A percentile compares a stretch with the other conserved stretches of the same genome.
Evolutionary conservation across 768 basidiomycete genomes (phyloP).

Genomic region (Candolleomyces aberdarensis): DNA sequence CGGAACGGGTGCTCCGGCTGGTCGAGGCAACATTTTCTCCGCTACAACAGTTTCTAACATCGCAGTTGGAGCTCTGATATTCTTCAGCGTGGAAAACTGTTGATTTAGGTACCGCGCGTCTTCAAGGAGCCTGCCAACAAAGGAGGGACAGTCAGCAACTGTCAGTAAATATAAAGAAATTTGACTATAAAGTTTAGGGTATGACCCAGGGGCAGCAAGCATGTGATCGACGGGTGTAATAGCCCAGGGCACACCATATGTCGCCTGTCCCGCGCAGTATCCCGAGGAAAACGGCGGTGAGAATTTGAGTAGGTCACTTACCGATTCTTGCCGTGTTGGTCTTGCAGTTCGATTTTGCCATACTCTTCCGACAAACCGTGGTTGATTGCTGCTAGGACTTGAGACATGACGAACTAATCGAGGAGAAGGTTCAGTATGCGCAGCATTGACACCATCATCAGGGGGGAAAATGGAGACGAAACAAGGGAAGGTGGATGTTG

Average conservation of each 20-base stretch:
- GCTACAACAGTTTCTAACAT: slow-evolving; percentile 85
- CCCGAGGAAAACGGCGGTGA: background rate
- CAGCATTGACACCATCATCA: background rate
- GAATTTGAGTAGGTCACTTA: slow-evolving; percentile 31
- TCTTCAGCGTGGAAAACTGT: slow-evolving; percentile 72
- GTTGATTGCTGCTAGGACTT: slow-evolving; percentile 92
- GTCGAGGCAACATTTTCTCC: slow-evolving; percentile 64
- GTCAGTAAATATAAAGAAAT: background rate
- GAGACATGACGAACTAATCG: slow-evolving; percentile 83
- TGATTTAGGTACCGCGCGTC: slow-evolving; percentile 78
- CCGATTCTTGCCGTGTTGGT: slow-evolving; percentile 84
- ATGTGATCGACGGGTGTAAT: slow-evolving; percentile 3
- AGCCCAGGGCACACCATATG: background rate
- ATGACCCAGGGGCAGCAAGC: slow-evolving; percentile 4
- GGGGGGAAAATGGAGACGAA: slow-evolving; percentile 3
- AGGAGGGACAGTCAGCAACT: background rate
- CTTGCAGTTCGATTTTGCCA: slow-evolving; percentile 75
- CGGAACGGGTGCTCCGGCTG: slow-evolving; percentile 15
- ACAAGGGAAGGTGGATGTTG: background rate
- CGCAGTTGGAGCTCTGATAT: slow-evolving; percentile 63
- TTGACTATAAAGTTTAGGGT: slow-evolving; percentile 1
- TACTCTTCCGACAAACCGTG: slow-evolving; percentile 88
- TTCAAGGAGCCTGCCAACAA: slow-evolving; percentile 57
- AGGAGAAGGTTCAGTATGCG: slow-evolving; percentile 6
- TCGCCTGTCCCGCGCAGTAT: background rate